Evolutionary conservation across 2,329 filamentous ascomycete species (phyloP).

Genomic region (Colletotrichum echinochloae): DNA sequence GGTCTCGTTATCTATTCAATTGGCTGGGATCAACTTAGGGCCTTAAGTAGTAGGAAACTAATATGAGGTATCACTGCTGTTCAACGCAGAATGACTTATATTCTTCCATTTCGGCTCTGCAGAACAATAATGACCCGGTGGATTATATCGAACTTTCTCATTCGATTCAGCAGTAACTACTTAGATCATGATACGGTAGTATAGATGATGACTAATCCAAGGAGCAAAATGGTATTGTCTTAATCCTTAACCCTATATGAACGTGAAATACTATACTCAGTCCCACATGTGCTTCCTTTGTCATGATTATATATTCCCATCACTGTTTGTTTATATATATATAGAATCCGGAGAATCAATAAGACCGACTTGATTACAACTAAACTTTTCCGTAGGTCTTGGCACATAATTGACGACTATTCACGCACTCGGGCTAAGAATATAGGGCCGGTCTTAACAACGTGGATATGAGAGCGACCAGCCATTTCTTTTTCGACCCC

Average conservation of each 20-base stretch:
- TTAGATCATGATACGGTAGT: neutral
- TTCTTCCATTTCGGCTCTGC: fast-evolving
- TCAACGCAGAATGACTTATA: neutral
- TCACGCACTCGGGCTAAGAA: too few relatives aligned
- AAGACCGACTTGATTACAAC: neutral
- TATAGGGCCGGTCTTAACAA: too few relatives aligned
- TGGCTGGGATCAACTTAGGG: neutral
- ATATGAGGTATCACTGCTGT: neutral
- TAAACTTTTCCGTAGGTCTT: too few relatives aligned
- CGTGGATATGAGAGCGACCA: too few relatives aligned
- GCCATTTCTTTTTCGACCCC: too few relatives aligned
- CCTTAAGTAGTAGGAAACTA: neutral
- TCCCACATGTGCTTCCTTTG: neutral
- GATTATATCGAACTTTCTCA: neutral
- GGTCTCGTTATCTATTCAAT: neutral
- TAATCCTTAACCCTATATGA: fast-evolving
- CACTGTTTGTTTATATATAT: too few relatives aligned
- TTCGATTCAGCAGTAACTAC: neutral
- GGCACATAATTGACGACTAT: too few relatives aligned
- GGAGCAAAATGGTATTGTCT: neutral
- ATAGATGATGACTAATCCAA: fast-evolving
- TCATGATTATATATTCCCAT: neutral
- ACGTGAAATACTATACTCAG: neutral
- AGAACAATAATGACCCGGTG: too few relatives aligned
- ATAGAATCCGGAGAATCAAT: neutral